phyloP scores from a whole-genome alignment of 2,329 filamentous ascomycete species.

The Scytalidium lignicola region DNA sequence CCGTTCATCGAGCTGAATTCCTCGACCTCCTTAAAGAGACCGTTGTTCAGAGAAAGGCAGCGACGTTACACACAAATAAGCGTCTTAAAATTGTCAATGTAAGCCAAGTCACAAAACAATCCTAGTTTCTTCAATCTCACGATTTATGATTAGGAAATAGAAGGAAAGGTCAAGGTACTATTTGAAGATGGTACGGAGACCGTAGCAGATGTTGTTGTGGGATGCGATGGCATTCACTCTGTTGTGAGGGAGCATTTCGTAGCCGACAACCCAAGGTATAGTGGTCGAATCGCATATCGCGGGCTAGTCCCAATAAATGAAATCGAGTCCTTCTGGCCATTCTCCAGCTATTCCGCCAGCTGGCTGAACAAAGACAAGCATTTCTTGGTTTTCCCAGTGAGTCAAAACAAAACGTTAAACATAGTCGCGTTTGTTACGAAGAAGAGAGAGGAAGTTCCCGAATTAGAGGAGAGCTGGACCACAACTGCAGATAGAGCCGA shows the following conservation, averaged over 20 bases:
- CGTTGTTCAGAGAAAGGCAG: conserved; percentile 17
- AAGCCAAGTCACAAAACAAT: not conserved
- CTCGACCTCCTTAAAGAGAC: conserved; percentile 21
- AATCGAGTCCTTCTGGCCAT: conserved; percentile 16
- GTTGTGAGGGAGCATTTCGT: conserved; percentile 3
- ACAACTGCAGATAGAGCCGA: conserved; percentile 18
- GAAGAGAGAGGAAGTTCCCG: conserved; percentile 4
- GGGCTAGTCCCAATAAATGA: conserved; percentile 15
- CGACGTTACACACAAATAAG: conserved; percentile 24
- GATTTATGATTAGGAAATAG: conserved; percentile 1
- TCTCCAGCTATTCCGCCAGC: conserved; percentile 18
- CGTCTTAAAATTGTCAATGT: conserved; percentile 13
- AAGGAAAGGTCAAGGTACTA: not conserved
- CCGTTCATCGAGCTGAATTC: conserved; percentile 17
- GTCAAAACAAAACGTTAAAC: conserved; percentile 29
- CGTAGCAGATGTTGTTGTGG: conserved; percentile 4
- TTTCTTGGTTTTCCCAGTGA: conserved; percentile 33
- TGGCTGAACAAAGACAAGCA: conserved; percentile 17
- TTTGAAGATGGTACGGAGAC: conserved; percentile 4
- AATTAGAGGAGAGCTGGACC: conserved; percentile 32
- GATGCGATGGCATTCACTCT: conserved; percentile 8
- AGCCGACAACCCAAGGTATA: conserved; percentile 15
- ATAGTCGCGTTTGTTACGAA: conserved; percentile 30
- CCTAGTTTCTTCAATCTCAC: not conserved
- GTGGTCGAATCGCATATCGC: conserved; percentile 21